A percentile compares a stretch with the other conserved stretches of the same genome.
These are phyloP conservation scores for Neonectria coccinea DNA, from an alignment of 2,329 filamentous ascomycete species.

Conservation along the genomic window DNA sequence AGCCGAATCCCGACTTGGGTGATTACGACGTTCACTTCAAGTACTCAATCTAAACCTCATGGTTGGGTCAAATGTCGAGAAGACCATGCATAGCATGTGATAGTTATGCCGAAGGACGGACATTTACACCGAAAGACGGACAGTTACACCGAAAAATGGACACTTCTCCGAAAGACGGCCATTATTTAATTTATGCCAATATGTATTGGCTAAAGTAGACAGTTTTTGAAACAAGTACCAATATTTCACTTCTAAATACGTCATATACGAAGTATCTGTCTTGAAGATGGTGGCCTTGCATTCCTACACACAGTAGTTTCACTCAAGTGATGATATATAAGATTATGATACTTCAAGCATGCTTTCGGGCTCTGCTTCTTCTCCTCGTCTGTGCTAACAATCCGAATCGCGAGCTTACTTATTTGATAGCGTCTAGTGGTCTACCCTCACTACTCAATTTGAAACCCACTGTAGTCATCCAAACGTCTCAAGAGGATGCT, in stretches of 20 bases:
- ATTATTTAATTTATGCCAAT: background rate
- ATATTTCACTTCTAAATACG: background rate
- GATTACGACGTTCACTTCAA: conserved; percentile 46
- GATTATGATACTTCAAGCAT: too few relatives aligned
- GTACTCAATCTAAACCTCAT: conserved; percentile 29
- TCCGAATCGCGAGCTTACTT: background rate
- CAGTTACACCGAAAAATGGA: too few relatives aligned
- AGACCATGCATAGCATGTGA: background rate
- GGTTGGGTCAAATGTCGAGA: background rate
- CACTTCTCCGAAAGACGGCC: too few relatives aligned
- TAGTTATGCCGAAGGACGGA: background rate
- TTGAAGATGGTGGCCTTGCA: background rate
- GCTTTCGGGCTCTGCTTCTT: background rate
- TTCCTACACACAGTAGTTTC: background rate
- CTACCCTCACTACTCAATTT: background rate
- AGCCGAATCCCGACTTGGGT: conserved; percentile 40
- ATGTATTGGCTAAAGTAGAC: background rate
- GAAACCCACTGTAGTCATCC: background rate
- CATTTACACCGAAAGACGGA: too few relatives aligned
- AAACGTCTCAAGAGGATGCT: background rate
- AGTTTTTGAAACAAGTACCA: background rate
- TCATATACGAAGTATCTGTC: background rate
- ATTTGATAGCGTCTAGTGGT: background rate
- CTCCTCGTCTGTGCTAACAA: background rate
- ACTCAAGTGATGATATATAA: background rate